Base-by-base conservation (phyloP, 179 eudicot species). In the Beta corolliflora region DNA sequence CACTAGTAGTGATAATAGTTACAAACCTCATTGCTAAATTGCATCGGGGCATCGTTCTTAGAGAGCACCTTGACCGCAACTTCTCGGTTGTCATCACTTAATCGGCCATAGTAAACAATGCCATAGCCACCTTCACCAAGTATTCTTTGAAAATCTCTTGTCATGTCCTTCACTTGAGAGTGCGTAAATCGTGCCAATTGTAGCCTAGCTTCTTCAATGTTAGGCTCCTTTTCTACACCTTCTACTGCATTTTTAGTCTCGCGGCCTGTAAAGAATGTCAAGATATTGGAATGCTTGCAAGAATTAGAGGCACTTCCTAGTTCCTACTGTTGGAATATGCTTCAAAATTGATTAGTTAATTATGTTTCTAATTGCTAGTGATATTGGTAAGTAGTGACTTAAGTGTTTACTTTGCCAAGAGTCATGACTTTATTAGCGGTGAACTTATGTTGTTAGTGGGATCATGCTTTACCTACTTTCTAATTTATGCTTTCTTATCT, bases 11-110 rank as follows among this genome's bases (percentile, higher is more conserved):
- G 10, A 70, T 5, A 41, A 46, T 11, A 71, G 11, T 29, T 15
- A 45, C 19, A 9, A 79, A 81, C 83, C 83, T 81, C 83, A 55
- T 75, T 81, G 79, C 48, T 75, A 44, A 75, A 81, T 36, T 81
- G 83, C 67, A 36, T 67, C 31, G 79, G 58, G 29, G 83, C 54
- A 54, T 75, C 63, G 44, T 60, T 79, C 45, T 76, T 59, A 9
- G 64, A 52, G 77, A 73, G 41, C 72, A 71, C 55, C 41, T 71
- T 71, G 19, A 71, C 56, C 8, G 75, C 75, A 4, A 71, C 58
- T 71, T 71, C 58, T 31, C 58, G 50, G 3, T 23, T 58, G 60
- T 56, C 72, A 46, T 79, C 67, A 71, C 56, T 48, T 31, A 73
- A 80, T 52, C 23, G 50, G 50, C 82, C 82, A 18, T 65, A 14